Evolutionary conservation across 169 alveolate species (phyloP), one percentile per base, ranked within the genome.

Genomic region (Plasmodium coatneyi): DNA sequence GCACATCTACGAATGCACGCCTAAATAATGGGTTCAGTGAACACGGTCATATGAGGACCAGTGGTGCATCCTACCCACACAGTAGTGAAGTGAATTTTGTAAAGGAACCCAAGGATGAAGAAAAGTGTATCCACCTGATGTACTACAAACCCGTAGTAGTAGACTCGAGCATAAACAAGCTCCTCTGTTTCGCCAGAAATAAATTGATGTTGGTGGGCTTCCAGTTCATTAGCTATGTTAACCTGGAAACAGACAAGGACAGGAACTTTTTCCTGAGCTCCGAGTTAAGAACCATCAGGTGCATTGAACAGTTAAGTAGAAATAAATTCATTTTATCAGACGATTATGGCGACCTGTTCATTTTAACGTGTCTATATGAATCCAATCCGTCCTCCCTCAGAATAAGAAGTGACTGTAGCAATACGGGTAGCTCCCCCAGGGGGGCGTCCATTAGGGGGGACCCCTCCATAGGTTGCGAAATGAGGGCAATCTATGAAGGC

Each of bases 271-370:
- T 80, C 76, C 43, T 90, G 28, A 90, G 92, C 56, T 80, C 95
- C 19, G 92, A 90, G 39, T 80, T 90, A 36, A 90, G 95, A 66
- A 81, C 95, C 10, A 90, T 90, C 39, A 41, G 92, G 43, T 90
- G 91, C 46, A 71, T 90, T n/a, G 95, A 90, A 80, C 7, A 46
- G 0, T n/a, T 90, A 4, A 39, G 34, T 19, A 30, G 19, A 10
- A 79, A 81, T 22, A 90, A 80, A 80, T 90, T 36, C 25, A 90
- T 90, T 52, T 36, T 90, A 16, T 80, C 92, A 14, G 95, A 90
- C 72, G 95, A 90, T 80, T 90, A 90, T 90, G 95, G 95, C 0
- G 95, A 90, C 5, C 60, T 90, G 5, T 90, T 80, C 72, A 80
- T 90, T 19, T 76, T 90, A 5, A 41, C 95, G 0, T 90, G 90